These are phyloP conservation scores for Isoetes engelmannii DNA, from an alignment of 83 land plant species.

Conservation along the genomic window DNA sequence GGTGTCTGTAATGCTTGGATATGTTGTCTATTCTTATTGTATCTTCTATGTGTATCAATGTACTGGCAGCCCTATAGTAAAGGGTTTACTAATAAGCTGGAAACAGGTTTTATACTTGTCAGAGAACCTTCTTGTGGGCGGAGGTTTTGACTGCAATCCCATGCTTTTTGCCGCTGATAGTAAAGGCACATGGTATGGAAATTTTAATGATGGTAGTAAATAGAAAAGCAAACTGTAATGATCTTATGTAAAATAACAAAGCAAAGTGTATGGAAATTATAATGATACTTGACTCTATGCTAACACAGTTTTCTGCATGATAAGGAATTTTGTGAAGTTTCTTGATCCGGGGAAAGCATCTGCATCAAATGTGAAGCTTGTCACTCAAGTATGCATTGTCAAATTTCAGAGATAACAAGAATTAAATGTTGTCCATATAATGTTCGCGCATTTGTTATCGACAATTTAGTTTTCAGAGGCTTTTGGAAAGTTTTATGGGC, in stretches of 20 bases:
- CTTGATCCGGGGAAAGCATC: conserved; percentile 63
- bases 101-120: conserved; percentile 74
- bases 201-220: too few species aligned
- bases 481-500: conserved; percentile 22
- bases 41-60: not conserved
- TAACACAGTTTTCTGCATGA: not conserved
- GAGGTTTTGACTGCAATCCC: conserved; percentile 95
- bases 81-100: not conserved
- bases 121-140: conserved; percentile 79
- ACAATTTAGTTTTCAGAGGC: conserved; percentile 18
- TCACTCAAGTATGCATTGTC: conserved; percentile 56
- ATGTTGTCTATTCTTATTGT: not conserved
- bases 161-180: conserved; percentile 78
- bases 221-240: too few species aligned
- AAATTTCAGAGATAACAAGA: not conserved
- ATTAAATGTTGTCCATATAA: not conserved
- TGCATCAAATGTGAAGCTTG: conserved; percentile 49
- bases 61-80: too few species aligned
- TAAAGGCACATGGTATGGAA: conserved; percentile 72
- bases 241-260: not conserved
- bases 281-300: not conserved
- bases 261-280: not conserved
- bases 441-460: not conserved
- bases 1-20: not conserved
- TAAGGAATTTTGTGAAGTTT: conserved; percentile 72